Evolutionary conservation across 1,139 yeast genomes (phyloP).

Genomic region (Sugiyamaella castrensis): DNA sequence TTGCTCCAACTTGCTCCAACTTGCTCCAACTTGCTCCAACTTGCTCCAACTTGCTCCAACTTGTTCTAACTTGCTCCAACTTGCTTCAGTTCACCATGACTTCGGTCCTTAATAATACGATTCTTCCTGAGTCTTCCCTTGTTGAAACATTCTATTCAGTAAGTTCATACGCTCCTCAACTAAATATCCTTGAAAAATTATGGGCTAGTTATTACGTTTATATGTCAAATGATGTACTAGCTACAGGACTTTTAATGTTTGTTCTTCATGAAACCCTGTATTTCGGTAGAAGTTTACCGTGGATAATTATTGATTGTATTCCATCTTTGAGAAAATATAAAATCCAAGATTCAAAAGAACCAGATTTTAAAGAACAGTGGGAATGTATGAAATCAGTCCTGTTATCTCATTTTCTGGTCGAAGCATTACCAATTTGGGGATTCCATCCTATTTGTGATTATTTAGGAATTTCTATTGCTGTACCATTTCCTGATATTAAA

Average conservation of each 20-base stretch:
- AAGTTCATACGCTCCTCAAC: constrained; percentile 18
- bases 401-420: constrained; percentile 83
- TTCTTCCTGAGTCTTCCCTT: constrained; percentile 22
- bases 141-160: constrained; percentile 23
- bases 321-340: constrained; percentile 75
- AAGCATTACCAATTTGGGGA: constrained; percentile 93
- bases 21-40: too few relatives aligned
- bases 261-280: constrained; percentile 75
- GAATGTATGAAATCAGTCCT: constrained; percentile 84
- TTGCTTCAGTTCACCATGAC: constrained; percentile 14
- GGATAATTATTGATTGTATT: constrained; percentile 75
- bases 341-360: constrained; percentile 76
- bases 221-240: constrained; percentile 73
- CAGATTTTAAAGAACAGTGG: constrained; percentile 81
- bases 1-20: too few relatives aligned
- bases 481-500: constrained; percentile 70
- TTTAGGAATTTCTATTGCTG: constrained; percentile 70
- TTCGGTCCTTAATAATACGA: constrained; percentile 22
- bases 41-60: too few relatives aligned
- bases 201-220: constrained; percentile 89
- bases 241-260: constrained; percentile 81
- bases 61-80: too few relatives aligned
- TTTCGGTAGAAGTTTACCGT: constrained; percentile 83
- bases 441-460: constrained; percentile 87
- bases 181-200: constrained; percentile 48